Base-by-base conservation (phyloP, 768 basidiomycete genomes). In the Russula ochroleuca region DNA sequence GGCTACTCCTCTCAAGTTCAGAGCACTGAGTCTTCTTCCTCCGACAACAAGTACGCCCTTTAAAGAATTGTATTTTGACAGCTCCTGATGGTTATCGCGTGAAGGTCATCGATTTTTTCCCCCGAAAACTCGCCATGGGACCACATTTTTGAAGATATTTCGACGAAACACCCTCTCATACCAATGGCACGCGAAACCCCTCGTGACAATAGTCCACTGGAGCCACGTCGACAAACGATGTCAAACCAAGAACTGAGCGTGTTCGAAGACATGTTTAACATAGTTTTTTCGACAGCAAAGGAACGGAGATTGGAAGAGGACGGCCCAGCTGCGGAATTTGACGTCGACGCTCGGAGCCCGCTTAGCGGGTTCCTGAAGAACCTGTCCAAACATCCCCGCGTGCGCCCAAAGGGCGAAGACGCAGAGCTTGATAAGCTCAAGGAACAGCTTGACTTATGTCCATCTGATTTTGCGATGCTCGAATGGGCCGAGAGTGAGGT, bases 221-320 rank as follows among this genome's bases (percentile, higher is more conserved):
- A 45, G 31, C 66, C 69, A 8, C 78, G 79, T 43, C 79, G 79
- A 31, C 85, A 87, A 66, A 76, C 83, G 21, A 84, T 90, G 80
- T 88, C 88, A 0, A 84, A 83, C 0, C 80, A 81, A 50, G 90
- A 92, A 75, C 78, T 80, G 62, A 79, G 70, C 62, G 83, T 82
- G 5, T 86, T 92, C 67, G 82, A 87, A 69, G 84, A 86, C 35
- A 87, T 91, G 81, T 88, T 91, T 68, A 79, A 84, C 68, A 73
- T 87, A 74, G 83, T 91, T 41, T 89, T 90, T 71, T 10, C 54
- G 52, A 81, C 82, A 17, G 78, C 78, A 62, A 75, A 77, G 41
- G 74, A 75, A 53, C 72, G 75, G 25, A 75, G 74, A 40, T 33
- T 62, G 10, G 57, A 45, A 25, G 59, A 70, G 28, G 61, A 51